Percentiles rank a stretch among this genome's conserved stretches.
Evolutionary conservation across 2,329 filamentous ascomycete species (phyloP).

Genomic region (Albifimbria verrucaria): DNA sequence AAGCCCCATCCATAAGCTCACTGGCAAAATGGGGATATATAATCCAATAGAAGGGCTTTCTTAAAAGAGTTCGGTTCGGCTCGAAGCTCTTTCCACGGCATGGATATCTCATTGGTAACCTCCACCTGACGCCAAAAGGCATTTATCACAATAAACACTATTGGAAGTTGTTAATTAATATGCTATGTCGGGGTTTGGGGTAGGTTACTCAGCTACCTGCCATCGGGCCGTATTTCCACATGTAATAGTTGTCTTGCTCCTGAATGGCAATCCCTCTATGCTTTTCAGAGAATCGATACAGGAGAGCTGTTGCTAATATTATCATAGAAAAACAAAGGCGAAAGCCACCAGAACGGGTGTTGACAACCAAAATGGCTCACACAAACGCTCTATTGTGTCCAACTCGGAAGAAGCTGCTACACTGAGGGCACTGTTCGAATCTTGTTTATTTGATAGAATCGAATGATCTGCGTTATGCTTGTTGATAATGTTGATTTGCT

Average conservation of each 20-base stretch:
- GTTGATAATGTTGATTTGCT: too few species aligned
- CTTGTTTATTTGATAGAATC: too few species aligned
- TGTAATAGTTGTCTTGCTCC: too few species aligned
- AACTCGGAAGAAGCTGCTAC: too few species aligned
- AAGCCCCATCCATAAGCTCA: background rate
- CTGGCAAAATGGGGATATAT: background rate
- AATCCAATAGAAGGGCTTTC: background rate
- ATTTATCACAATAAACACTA: background rate
- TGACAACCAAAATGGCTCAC: background rate
- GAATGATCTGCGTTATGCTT: too few species aligned
- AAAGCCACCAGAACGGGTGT: background rate
- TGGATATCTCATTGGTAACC: background rate
- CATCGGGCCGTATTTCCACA: background rate
- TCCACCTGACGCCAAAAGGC: background rate
- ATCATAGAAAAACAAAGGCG: background rate
- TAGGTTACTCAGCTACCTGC: background rate
- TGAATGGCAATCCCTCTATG: background rate
- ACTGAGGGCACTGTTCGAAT: too few species aligned
- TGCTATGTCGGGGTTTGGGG: background rate
- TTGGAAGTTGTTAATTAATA: background rate
- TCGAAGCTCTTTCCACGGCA: background rate
- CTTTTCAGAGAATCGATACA: background rate
- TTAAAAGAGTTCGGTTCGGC: background rate
- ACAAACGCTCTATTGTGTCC: too few species aligned
- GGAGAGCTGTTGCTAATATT: background rate